Evolutionary conservation across 2,329 filamentous ascomycete species (phyloP).

Genomic region (Penicillium crustosum): DNA sequence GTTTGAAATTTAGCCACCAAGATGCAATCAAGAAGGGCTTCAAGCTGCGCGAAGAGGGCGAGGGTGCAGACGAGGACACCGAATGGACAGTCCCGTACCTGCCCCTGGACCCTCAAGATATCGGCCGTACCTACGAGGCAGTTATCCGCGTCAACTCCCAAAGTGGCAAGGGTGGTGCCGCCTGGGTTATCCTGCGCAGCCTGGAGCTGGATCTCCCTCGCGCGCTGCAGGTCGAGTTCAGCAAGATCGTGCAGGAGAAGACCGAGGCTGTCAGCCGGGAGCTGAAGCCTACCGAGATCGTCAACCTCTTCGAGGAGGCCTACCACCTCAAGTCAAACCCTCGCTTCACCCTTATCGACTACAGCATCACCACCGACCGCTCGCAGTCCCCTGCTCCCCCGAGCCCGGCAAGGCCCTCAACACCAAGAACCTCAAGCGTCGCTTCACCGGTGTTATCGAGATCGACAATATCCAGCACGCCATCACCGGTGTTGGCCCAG

Average conservation of each 20-base stretch:
- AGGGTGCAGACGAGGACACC: constrained; percentile 59
- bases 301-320: constrained; percentile 79
- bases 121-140: constrained; percentile 95
- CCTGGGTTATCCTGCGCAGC: constrained; percentile 88
- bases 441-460: constrained; percentile 80
- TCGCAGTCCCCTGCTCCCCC: constrained; percentile 71
- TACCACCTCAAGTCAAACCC: constrained; percentile 84
- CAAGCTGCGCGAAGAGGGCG: constrained; percentile 64
- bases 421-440: constrained; percentile 73
- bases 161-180: constrained; percentile 88
- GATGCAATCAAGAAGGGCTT: constrained; percentile 92
- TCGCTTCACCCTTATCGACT: constrained; percentile 84
- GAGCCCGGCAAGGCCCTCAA: constrained; percentile 69
- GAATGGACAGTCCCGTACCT: constrained; percentile 87
- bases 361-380: constrained; percentile 83
- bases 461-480: constrained; percentile 78
- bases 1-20: constrained; percentile 64
- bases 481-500: constrained; percentile 79
- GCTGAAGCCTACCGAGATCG: constrained; percentile 79
- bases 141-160: constrained; percentile 98
- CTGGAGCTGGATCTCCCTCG: constrained; percentile 90
- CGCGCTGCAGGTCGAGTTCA: constrained; percentile 88
- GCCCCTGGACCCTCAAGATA: constrained; percentile 87
- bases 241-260: constrained; percentile 76
- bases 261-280: constrained; percentile 82